Conservation (phyloP, 352 stramenopile genomes). For the Peronospora destructor region DNA sequence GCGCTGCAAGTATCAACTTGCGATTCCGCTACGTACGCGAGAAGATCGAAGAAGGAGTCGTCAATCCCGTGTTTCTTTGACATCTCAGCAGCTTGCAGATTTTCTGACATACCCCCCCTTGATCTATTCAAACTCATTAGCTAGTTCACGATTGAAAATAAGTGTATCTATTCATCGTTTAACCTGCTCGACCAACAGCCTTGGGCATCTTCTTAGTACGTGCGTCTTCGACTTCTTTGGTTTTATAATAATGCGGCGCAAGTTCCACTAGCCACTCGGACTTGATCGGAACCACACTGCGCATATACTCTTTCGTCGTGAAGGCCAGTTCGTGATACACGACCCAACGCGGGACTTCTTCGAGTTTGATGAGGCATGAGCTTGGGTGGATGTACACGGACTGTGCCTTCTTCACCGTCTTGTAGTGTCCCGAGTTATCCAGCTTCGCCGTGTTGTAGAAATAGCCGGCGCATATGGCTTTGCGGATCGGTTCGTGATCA, state of each 20-base stretch:
- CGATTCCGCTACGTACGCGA: no score
- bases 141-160: no score
- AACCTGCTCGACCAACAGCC: slow-evolving; percentile 34
- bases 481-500: slow-evolving; percentile 92
- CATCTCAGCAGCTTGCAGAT: no score
- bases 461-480: slow-evolving; percentile 97
- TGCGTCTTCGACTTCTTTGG: slow-evolving; percentile 93
- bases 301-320: slow-evolving; percentile 99
- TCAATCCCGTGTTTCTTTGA: no score
- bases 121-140: no score
- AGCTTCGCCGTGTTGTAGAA: slow-evolving; percentile 99
- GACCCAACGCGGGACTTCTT: slow-evolving; percentile 91
- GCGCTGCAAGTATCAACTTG: no score
- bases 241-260: slow-evolving; percentile 99
- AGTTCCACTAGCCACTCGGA: slow-evolving; percentile 97
- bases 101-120: no score
- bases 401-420: slow-evolving; percentile 97
- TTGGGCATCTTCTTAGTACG: slow-evolving; percentile 98
- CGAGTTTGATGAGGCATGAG: slow-evolving; percentile 90
- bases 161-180: neutral
- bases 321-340: slow-evolving; percentile 99
- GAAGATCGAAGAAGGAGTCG: no score
- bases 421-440: slow-evolving; percentile 94
- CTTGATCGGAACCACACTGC: slow-evolving; percentile 94
- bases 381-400: slow-evolving; percentile 98